Base-by-base conservation (phyloP, 805 yeast genomes). In the Cyberlindnera lachancei region DNA sequence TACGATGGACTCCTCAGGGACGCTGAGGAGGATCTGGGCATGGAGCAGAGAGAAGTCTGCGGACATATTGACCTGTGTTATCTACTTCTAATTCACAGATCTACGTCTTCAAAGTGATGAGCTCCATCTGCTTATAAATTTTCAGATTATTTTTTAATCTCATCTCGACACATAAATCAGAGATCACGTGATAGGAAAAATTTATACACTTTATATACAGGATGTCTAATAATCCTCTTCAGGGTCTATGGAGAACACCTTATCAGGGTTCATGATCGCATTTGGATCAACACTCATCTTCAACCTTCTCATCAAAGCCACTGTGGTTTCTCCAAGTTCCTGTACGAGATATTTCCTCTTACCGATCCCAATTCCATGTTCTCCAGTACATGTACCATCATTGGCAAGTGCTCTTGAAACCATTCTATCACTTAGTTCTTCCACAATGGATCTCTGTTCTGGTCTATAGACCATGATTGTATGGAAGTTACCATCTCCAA, bases 371-470 rank as follows among this genome's bases (percentile, higher is more conserved):
- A 83, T 71, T 2, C 94, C 94, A 48, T 83, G 94, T 47, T 83
- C 94, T 14, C 94, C 94, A 6, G 86, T 78, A 42, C 84, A 75
- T 2, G 94, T 83, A 2, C 94, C 92, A 32, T 82, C 94, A 21
- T 74, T 68, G 5, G 58, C 67, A 15, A 83, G 58, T 1, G 87
- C 92, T 27, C 76, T 52, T 27, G 64, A 47, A 27, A 79, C 79
- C 78, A 83, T 75, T 35, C 67, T 60, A 18, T 68, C 63, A 13
- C 76, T 74, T 15, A 79, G 48, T n/a, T 50, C 45, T 36, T 68
- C 67, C 4, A 77, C 79, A n/a, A 47, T 49, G 2, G 53, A 50
- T 14, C 58, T 42, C 41, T 74, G 70, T 13, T 71, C 68, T 0
- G 73, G 70, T 23, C 66, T 67, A 51, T 75, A 79, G 20, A 78